A percentile compares a stretch with the other conserved stretches of the same genome.
phyloP scores from a whole-genome alignment of 78 protist species.

The Capsaspora owczarzaki region DNA sequence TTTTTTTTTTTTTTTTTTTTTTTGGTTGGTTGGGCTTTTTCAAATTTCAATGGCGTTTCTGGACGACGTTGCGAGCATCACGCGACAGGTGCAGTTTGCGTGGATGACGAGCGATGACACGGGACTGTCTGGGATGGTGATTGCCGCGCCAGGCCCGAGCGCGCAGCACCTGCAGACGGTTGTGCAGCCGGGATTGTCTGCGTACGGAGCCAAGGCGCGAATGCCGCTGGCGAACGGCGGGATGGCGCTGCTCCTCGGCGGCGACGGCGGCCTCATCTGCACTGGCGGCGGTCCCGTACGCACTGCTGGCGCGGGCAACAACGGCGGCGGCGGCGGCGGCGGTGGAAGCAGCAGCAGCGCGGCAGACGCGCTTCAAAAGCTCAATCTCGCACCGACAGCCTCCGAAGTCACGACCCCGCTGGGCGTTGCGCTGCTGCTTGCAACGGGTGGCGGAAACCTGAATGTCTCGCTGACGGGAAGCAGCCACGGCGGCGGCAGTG shows the following conservation, averaged over 20 bases:
- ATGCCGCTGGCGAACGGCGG: neutral
- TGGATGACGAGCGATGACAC: slow-evolving; percentile 6
- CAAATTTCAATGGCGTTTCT: neutral
- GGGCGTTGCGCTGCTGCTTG: no score
- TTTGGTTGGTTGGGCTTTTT: no score
- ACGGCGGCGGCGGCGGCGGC: no score
- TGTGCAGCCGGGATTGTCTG: neutral
- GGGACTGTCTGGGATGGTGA: neutral
- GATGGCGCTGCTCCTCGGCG: neutral
- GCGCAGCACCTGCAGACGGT: neutral
- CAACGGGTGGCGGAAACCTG: no score
- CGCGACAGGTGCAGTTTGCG: neutral
- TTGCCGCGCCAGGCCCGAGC: neutral
- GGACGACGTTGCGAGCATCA: neutral
- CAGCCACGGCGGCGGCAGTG: no score
- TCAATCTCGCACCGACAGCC: no score
- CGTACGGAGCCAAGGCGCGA: neutral
- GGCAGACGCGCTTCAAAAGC: no score
- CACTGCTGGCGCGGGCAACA: no score
- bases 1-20: no score
- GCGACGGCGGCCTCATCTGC: neutral
- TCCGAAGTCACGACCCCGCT: no score
- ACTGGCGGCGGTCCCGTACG: neutral
- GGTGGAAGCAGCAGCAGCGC: no score
- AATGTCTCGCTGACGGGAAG: no score